Evolutionary conservation across 257 asterid genomes (phyloP), one percentile per base, ranked within the genome.

Genomic region (Solanum tarapatanum): DNA sequence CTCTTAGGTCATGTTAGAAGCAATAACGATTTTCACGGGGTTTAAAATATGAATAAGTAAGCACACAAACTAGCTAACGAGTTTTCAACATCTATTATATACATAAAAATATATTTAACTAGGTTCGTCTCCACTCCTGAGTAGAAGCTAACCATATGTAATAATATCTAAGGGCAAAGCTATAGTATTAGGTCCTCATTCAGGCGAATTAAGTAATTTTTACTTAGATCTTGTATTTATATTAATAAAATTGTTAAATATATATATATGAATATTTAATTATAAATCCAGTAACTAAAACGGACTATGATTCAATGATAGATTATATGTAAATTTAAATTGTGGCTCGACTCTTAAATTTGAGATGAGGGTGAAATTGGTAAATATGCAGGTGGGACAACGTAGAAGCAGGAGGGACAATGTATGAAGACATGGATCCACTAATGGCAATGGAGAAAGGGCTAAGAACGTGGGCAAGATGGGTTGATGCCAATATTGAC

Each of bases 381-480:
- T 19, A 17, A 51, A 55, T 21, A 11, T 90, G 93, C 94, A 94
- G 99, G 87, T 97, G 99, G 99, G 99, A 97, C 90, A 92, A 88
- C n/a, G 93, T 97, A 93, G 99, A 94, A 28, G 90, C 92, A 11
- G 98, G 90, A 14, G 99, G 99, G 79, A 89, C 11, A 8, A 10
- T 90, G 26, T 96, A 95, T 85, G 89, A 87, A 88, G 99, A 97
- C 84, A 95, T 97, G 98, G 98, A 97, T 86, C 87, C 98, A 36
- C 76, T 90, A 80, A 93, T 83, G 60, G 99, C 99, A 1, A 75
- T 97, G 70, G 98, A 97, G 33, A 90, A 90, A 89, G 99, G 94
- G 84, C 89, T 97, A 45, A 92, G 94, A 83, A 97, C 99, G 30
- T 97, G 99, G 99, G 97, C 96, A 32, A 89, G 88, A 77, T 97